Conservation (phyloP, 495 filamentous ascomycete species). For the Xylaria cubensis region DNA sequence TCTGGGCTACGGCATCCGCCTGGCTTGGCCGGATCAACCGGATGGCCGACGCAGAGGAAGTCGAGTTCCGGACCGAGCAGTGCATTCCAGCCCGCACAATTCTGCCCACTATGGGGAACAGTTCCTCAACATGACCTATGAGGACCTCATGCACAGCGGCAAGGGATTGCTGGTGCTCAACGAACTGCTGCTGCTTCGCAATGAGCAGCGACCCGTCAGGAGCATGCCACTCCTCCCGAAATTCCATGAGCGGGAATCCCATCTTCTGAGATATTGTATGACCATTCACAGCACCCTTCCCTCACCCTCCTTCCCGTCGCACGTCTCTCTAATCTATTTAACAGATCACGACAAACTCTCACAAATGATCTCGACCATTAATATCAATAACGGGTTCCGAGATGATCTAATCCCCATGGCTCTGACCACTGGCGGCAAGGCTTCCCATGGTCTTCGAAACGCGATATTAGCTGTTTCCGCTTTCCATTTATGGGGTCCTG, state of each 20-base stretch:
- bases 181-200: conserved; percentile 32
- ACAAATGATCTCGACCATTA: conserved; percentile 46
- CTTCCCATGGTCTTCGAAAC: conserved; percentile 43
- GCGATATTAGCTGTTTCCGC: conserved; percentile 45
- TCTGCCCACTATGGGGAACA: conserved; percentile 39
- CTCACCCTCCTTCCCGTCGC: too few relatives aligned
- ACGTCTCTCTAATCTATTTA: conserved; percentile 24
- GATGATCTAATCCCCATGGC: conserved; percentile 45
- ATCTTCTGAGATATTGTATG: conserved; percentile 43
- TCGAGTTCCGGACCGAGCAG: conserved; percentile 37
- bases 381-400: conserved; percentile 45
- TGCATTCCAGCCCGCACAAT: conserved; percentile 38
- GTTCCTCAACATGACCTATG: conserved; percentile 42
- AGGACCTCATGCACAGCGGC: conserved; percentile 37
- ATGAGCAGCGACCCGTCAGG: conserved; percentile 34
- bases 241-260: conserved; percentile 38
- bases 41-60: conserved; percentile 43
- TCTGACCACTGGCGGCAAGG: conserved; percentile 31
- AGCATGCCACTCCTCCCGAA: conserved; percentile 35
- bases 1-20: conserved; percentile 47
- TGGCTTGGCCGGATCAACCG: conserved; percentile 46
- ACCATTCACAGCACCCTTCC: not conserved
- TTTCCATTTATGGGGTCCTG: conserved; percentile 42
- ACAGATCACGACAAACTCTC: conserved; percentile 40
- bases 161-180: conserved; percentile 39